phyloP scores from a whole-genome alignment of 495 filamentous ascomycete genomes.

The Usnea hakonensis region DNA sequence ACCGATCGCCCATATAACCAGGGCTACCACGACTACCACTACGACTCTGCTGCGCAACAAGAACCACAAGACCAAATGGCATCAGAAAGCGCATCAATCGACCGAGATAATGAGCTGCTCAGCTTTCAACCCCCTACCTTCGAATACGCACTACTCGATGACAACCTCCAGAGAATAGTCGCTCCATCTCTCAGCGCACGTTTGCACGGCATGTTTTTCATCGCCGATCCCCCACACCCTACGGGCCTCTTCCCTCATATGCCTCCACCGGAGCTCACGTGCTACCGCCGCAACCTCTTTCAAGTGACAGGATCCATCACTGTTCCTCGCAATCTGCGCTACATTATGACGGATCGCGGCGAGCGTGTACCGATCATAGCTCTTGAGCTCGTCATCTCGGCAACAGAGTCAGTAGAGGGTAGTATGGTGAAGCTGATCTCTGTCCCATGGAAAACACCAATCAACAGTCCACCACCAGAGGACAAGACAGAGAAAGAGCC shows the following conservation, averaged over 20 bases:
- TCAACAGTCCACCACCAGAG: slow-evolving; percentile 49
- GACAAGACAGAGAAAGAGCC: slow-evolving; percentile 61
- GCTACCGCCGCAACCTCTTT: slow-evolving; percentile 85
- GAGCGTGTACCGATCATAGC: slow-evolving; percentile 65
- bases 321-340: slow-evolving; percentile 61
- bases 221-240: slow-evolving; percentile 74
- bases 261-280: slow-evolving; percentile 75
- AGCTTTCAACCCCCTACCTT: slow-evolving; percentile 66
- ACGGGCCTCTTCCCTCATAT: slow-evolving; percentile 54
- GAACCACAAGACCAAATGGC: slow-evolving; percentile 19
- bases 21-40: slow-evolving; percentile 15
- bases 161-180: slow-evolving; percentile 49
- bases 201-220: slow-evolving; percentile 91
- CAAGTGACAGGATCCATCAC: slow-evolving; percentile 81
- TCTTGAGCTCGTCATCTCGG: slow-evolving; percentile 72
- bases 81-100: slow-evolving; percentile 40
- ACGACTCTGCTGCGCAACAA: slow-evolving; percentile 18
- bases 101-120: slow-evolving; percentile 71
- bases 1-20: slow-evolving; percentile 8
- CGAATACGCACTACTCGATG: slow-evolving; percentile 63
- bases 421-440: slow-evolving; percentile 84
- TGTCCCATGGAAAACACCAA: slow-evolving; percentile 85
- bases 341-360: slow-evolving; percentile 70
- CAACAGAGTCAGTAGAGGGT: slow-evolving; percentile 84
- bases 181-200: slow-evolving; percentile 66